Conservation (phyloP, 2,329 filamentous ascomycete species). For the Colletotrichum scovillei region DNA sequence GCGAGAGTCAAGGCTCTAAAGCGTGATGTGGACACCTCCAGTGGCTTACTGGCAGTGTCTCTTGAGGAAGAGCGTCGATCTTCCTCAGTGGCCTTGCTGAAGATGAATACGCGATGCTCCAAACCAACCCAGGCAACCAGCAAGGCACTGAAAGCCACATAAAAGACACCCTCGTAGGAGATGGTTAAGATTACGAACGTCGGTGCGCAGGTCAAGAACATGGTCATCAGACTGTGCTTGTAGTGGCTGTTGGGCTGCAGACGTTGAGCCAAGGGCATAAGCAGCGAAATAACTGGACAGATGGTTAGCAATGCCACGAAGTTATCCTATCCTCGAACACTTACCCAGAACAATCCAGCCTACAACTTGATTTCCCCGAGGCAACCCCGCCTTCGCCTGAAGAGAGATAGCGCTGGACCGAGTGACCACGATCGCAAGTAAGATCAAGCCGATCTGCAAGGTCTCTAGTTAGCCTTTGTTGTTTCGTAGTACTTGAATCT, state of each 20-base stretch:
- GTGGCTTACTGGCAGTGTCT: background rate
- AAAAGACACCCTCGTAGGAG: constrained; percentile 97
- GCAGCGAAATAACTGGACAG: constrained; percentile 74
- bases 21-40: constrained; percentile 24
- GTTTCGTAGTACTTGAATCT: background rate
- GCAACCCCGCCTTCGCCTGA: constrained; percentile 86
- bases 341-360: constrained; percentile 84
- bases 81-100: background rate
- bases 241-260: constrained; percentile 87
- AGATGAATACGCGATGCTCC: constrained; percentile 74
- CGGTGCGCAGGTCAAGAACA: constrained; percentile 93
- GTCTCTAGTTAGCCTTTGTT: constrained; percentile 27
- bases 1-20: constrained; percentile 79
- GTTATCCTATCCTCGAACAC: constrained; percentile 38
- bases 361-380: constrained; percentile 86
- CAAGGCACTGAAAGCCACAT: constrained; percentile 86
- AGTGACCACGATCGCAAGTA: constrained; percentile 87
- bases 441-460: constrained; percentile 76
- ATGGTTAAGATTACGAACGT: constrained; percentile 97
- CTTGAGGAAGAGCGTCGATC: background rate
- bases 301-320: constrained; percentile 3
- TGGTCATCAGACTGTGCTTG: constrained; percentile 86
- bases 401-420: constrained; percentile 86
- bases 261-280: constrained; percentile 84
- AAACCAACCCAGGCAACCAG: constrained; percentile 92